Base-by-base conservation (phyloP, 331 rosid genomes). In the Spiraea crenata region DNA sequence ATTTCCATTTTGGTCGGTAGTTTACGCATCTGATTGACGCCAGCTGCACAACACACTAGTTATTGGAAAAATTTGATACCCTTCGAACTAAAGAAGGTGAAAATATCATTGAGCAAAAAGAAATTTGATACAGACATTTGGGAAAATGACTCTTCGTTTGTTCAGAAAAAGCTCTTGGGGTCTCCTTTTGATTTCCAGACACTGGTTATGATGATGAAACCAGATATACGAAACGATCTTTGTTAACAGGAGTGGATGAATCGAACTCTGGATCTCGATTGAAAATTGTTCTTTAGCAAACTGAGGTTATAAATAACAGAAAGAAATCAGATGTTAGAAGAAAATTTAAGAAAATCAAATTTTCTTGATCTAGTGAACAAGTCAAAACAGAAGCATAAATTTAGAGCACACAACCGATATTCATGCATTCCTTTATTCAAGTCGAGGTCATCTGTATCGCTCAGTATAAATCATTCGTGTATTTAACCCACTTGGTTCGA, bases 31-130 rank as follows among this genome's bases (percentile, higher is more conserved):
- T 34, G 70, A 66, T 84, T 76, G 79, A 69, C 76, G 90, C 87
- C 89, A 90, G 86, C 86, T 88, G 78, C 91, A 81, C 67, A 48
- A 69, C 77, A 65, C 82, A 65, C 83, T 75, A 79, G 48, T 82
- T 79, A 61, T 31, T 41, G 81, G 77, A 90, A 83, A 80, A 39
- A 63, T 69, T 65, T 87, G 82, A 83, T 80, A 40, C 85, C 67
- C 65, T 70, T 57, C 57, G 10, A 57, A 39, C 10, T 20, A 56
- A 55, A 45, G 64, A 20, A 20, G 52, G 31, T 59, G 9, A 51
- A 66, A 7, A 35, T 45, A 65, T 68, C 15, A 25, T 19, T 9
- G 14, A 44, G 17, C 6, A 13, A 44, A 44, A 5, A 35, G 46
- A 54, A 64, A 37, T 70, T 2, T 31, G 74, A 70, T 44, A 35